Conservation (phyloP, 345 rosid genomes). For the Hibiscus trionum region DNA sequence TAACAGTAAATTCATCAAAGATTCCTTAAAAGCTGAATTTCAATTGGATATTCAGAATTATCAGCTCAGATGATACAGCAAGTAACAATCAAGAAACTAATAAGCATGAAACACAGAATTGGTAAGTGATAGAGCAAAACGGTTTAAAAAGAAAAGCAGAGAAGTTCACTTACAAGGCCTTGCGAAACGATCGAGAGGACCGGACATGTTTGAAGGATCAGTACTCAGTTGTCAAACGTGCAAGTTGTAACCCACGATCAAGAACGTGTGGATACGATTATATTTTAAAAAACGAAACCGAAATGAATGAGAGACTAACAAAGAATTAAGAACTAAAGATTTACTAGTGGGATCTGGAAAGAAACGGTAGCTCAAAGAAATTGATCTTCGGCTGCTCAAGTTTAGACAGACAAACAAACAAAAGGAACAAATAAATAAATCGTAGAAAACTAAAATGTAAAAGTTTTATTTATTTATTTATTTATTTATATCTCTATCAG, state of each 20-base stretch:
- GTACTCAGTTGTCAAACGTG: neutral
- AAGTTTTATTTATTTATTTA: no score
- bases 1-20: neutral
- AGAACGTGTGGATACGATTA: neutral
- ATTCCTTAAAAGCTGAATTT: neutral
- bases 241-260: neutral
- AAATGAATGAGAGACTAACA: neutral
- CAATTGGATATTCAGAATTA: neutral
- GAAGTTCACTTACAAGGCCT: slow-evolving; percentile 52
- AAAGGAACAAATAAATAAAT: neutral
- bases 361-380: neutral
- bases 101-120: neutral
- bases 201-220: slow-evolving; percentile 36
- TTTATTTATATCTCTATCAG: neutral
- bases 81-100: neutral
- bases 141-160: neutral
- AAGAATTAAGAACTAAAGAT: neutral
- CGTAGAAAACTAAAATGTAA: neutral
- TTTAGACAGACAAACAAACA: neutral
- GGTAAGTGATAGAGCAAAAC: neutral
- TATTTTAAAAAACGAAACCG: neutral
- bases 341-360: neutral
- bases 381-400: neutral
- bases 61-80: neutral
- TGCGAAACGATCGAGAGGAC: slow-evolving; percentile 52